These are phyloP conservation scores for Tympanopsis confertula DNA, from an alignment of 2,329 filamentous ascomycete species.

Conservation along the genomic window DNA sequence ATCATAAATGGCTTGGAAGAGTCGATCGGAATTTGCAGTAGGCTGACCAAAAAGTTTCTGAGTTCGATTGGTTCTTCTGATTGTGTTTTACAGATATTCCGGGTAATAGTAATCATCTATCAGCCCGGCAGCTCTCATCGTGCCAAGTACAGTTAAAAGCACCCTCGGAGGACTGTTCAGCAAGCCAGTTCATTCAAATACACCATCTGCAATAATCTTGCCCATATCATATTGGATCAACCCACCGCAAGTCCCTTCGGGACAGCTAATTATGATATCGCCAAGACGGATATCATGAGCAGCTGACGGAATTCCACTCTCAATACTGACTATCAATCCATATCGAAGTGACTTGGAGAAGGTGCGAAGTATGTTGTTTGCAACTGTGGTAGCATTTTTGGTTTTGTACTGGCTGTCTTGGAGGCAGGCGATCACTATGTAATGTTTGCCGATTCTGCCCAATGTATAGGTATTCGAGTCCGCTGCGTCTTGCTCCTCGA, in stretches of 20 bases:
- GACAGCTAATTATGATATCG: conserved; percentile 1
- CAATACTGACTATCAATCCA: not conserved
- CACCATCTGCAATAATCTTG: not conserved
- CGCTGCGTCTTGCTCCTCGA: not conserved
- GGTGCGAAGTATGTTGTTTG: conserved; percentile 1
- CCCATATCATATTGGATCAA: not conserved
- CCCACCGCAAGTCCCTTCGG: not conserved
- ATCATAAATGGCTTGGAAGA: not conserved
- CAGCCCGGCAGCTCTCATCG: not conserved
- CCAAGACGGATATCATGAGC: not conserved
- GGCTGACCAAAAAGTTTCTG: not conserved
- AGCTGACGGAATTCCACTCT: not conserved
- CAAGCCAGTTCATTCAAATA: not conserved
- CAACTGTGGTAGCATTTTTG: not conserved
- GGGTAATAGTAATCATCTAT: not conserved
- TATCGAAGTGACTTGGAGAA: not conserved
- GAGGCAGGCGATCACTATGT: conserved; percentile 1
- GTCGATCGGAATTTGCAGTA: not conserved
- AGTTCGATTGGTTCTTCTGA: not conserved
- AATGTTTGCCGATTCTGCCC: not conserved
- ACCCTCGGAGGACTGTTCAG: not conserved
- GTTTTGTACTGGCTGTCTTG: not conserved
- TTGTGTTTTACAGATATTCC: not conserved
- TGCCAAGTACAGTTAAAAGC: not conserved
- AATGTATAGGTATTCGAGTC: not conserved